Percentiles rank a stretch among this genome's conserved stretches.
phyloP scores from a whole-genome alignment of 495 filamentous ascomycete genomes.

The Daldinia caldariorum region DNA sequence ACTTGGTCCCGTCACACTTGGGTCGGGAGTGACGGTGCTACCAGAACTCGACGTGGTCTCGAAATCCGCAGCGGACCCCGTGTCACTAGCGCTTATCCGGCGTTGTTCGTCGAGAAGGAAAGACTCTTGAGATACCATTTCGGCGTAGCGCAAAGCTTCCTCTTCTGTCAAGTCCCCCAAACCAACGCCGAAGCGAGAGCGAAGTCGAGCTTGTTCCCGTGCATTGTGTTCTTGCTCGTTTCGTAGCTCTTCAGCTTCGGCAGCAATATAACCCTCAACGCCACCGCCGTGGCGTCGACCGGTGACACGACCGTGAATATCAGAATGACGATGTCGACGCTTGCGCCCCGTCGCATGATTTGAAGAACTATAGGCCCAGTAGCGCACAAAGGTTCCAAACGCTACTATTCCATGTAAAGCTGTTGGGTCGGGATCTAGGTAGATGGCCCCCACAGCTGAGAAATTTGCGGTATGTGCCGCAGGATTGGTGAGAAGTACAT shows the following conservation, averaged over 20 bases:
- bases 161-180: slow-evolving; percentile 84
- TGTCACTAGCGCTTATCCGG: slow-evolving; percentile 61
- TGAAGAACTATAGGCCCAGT: slow-evolving; percentile 90
- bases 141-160: slow-evolving; percentile 87
- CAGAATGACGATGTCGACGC: slow-evolving; percentile 56
- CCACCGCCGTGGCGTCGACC: slow-evolving; percentile 53
- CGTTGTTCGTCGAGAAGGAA: slow-evolving; percentile 70
- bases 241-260: slow-evolving; percentile 80
- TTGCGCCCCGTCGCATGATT: slow-evolving; percentile 55
- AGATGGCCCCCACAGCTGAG: slow-evolving; percentile 84
- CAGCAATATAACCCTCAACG: slow-evolving; percentile 77
- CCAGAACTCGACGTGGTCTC: slow-evolving; percentile 60
- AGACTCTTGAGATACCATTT: slow-evolving; percentile 84
- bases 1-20: slow-evolving; percentile 57
- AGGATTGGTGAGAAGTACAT: slow-evolving; percentile 53
- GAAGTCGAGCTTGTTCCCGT: slow-evolving; percentile 72
- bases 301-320: slow-evolving; percentile 54
- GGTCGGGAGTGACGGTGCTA: slow-evolving; percentile 64
- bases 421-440: slow-evolving; percentile 88
- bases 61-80: slow-evolving; percentile 58
- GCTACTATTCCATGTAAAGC: slow-evolving; percentile 91
- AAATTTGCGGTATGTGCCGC: slow-evolving; percentile 68
- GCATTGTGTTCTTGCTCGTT: slow-evolving; percentile 68
- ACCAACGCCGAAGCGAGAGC: slow-evolving; percentile 82
- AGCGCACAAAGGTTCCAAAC: slow-evolving; percentile 85